Evolutionary conservation across 176 grass and related monocot genomes (phyloP).

Genomic region (Olyra latifolia): DNA sequence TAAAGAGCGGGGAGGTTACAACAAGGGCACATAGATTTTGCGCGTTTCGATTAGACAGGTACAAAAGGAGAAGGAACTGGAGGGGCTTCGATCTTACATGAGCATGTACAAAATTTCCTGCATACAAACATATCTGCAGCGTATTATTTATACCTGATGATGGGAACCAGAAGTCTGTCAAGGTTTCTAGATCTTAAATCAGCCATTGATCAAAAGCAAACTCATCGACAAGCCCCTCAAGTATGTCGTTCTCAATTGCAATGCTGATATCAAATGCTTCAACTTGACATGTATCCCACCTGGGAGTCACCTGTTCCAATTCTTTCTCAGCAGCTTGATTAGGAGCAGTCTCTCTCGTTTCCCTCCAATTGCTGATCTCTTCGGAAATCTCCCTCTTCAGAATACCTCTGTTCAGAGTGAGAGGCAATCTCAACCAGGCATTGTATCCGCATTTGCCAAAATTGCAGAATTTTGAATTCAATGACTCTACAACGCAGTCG

Average conservation of each 20-base stretch:
- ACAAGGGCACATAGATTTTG: not conserved
- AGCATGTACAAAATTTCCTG: conserved; percentile 39
- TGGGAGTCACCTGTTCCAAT: conserved; percentile 36
- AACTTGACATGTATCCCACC: conserved; percentile 34
- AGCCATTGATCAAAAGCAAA: conserved; percentile 45
- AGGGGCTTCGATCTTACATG: not conserved
- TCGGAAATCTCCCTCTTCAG: conserved; percentile 45
- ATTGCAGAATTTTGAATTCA: conserved; percentile 55
- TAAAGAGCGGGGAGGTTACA: not conserved
- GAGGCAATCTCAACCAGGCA: conserved; percentile 36
- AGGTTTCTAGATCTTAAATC: not conserved
- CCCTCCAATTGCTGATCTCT: conserved; percentile 53
- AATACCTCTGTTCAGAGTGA: conserved; percentile 38
- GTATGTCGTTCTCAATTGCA: conserved; percentile 63
- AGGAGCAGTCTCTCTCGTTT: conserved; percentile 29
- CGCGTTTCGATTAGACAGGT: conserved; percentile 14
- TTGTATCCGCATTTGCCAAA: conserved; percentile 68
- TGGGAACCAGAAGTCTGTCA: not conserved
- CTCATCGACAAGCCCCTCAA: conserved; percentile 57
- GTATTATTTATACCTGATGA: conserved; percentile 19
- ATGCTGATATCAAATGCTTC: conserved; percentile 68
- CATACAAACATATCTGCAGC: conserved; percentile 42
- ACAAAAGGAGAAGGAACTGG: not conserved
- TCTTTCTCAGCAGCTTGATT: conserved; percentile 49
- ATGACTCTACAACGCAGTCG: conserved; percentile 71